Evolutionary conservation across 176 grass and related monocot species (phyloP), one percentile per base, ranked within the genome.

Genomic region (Secale cereale): DNA sequence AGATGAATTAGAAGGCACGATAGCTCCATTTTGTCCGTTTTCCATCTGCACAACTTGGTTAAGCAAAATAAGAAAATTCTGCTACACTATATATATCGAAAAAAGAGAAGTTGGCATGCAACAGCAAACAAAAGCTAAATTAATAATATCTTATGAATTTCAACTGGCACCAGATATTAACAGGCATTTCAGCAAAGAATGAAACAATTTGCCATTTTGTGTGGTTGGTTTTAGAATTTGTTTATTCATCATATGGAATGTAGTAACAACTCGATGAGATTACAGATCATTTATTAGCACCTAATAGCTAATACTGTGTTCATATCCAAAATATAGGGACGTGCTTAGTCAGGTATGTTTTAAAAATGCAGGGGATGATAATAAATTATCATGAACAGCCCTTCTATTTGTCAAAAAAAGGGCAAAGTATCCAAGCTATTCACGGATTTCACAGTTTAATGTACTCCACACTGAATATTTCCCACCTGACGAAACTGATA

Each of bases 1-100:
- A 77, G 87, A 89, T 76, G 92, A 94, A 85, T 94, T 89, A 80
- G 81, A 91, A 72, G 85, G 73, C 71, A 87, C 77, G 59, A 85
- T 52, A 43, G 81, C 82, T 78, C 78, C 89, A 72, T 65, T 68
- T 68, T 94, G 81, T 48, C 85, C 81, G 75, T 89, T 81, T 86
- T 93, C 89, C 81, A 85, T 70, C 92, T 94, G 87, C 76, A 87
- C 7, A 80, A 29, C 14, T 87, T 81, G 70, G 40, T 77, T 81
- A 16, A 59, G 26, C 33, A 22, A 80, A 76, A 76, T 57, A 56
- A 56, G 54, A 57, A 52, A 52, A 52, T 52, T 52, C 48, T 52
- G 48, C 48, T 52, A 48, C 56, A 80, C 28, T 60, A 82, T 25
- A 78, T 45, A 45, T 52, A 29, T 22, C 15, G 71, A 20, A 52